Base-by-base conservation (phyloP, 805 yeast species). In the Cyberlindnera amylophila region DNA sequence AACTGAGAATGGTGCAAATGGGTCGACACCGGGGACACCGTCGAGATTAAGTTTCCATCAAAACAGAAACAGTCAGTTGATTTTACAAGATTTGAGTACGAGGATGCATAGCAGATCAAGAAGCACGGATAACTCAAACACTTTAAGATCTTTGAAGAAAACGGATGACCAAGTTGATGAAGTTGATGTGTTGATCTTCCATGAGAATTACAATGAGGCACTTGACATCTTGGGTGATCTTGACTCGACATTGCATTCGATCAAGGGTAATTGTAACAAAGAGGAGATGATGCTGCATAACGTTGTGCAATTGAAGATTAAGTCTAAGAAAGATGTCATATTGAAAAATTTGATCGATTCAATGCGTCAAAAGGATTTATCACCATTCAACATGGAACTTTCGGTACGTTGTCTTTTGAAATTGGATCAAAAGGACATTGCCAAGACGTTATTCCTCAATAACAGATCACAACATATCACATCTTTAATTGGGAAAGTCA, bases 141-240 rank as follows among this genome's bases (percentile, higher is more conserved):
- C 67, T 13, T 65, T 77, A 47, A 67, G 70, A 41, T 74, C 65
- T 15, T 64, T 82, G 42, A 74, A 75, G 42, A 63, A 64, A 24
- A 65, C 80, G 12, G 89, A 82, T 52, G 83, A 80, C 39, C 62
- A 69, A 26, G 66, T 85, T 14, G 88, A 84, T 54, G 87, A 82
- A 42, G 70, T 83, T 32, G 93, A 86, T 57, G 77, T 82, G 12
- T 70, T 70, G 41, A 69, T 84, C 19, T 82, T 86, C 10, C 81
- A 83, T 52, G 73, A 76, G 40, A 70, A 73, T 42, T 82, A 72
- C 61, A 54, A 65, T 34, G 65, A 61, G 14, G 71, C 79, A 0
- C 71, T 71, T 3, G 66, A 60, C 4, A 46, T 48, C 12, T 41
- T 66, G 28, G 32, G 52, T 7, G 56, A 55, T 16, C 64, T 75